These are phyloP conservation scores for rapeseed (Brassica napus) DNA, from an alignment of 345 rosid species.

Conservation along the genomic window Da-Ae NC_063447.1:62033501-62034000, in stretches of 20 bases:
- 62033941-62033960: not conserved
- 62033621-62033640: constrained; percentile 30
- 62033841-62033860: not conserved
- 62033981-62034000: not conserved
- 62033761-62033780: constrained; percentile 55
- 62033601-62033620: constrained; percentile 30
- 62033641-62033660: constrained; percentile 18
- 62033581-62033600: constrained; percentile 35
- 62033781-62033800: constrained; percentile 14
- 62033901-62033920: not conserved
- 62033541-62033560: constrained; percentile 36
- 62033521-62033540: not conserved
- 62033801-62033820: not conserved
- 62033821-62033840: constrained; percentile 6
- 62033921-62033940: not conserved
- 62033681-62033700: constrained; percentile 42
- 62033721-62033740: constrained; percentile 56
- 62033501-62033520: constrained; percentile 24
- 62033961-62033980: not conserved
- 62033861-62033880: not conserved
- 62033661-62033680: constrained; percentile 46
- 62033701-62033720: constrained; percentile 59
- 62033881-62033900: not conserved
- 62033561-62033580: constrained; percentile 36
- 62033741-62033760: constrained; percentile 45